A percentile compares a stretch with the other conserved stretches of the same genome.
These are phyloP conservation scores for Paramecium biaurelia DNA, from an alignment of 73 alveolate species.

Conservation along the genomic window DNA sequence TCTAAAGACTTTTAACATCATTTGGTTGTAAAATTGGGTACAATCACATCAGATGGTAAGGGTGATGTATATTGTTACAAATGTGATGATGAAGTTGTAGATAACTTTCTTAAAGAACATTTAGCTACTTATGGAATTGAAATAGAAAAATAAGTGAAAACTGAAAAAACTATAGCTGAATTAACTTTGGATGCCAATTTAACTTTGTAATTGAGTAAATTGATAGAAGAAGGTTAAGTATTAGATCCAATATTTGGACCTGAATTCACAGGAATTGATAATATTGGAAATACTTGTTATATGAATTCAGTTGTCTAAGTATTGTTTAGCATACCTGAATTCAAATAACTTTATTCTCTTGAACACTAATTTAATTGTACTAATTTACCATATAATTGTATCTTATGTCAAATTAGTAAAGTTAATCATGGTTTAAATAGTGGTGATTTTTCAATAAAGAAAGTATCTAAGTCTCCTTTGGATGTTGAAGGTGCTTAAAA, in stretches of 20 bases:
- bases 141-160: slow-evolving; percentile 89
- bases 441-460: slow-evolving; percentile 94
- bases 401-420: slow-evolving; percentile 89
- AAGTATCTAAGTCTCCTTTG: slow-evolving; percentile 73
- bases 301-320: slow-evolving; percentile 96
- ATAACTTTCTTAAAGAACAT: slow-evolving; percentile 83
- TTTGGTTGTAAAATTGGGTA: slow-evolving; percentile 98
- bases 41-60: slow-evolving; percentile 99
- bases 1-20: slow-evolving; percentile 83
- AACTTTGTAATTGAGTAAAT: slow-evolving; percentile 86
- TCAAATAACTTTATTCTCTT: slow-evolving; percentile 75
- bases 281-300: slow-evolving; percentile 99
- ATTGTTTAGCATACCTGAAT: slow-evolving; percentile 91
- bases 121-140: slow-evolving; percentile 90
- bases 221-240: slow-evolving; percentile 95
- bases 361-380: slow-evolving; percentile 82
- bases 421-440: slow-evolving; percentile 90
- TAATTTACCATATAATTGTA: slow-evolving; percentile 82
- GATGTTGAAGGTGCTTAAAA: slow-evolving; percentile 78
- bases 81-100: slow-evolving; percentile 96
- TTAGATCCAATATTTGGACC: slow-evolving; percentile 98
- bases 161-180: slow-evolving; percentile 99
- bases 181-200: slow-evolving; percentile 89
- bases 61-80: slow-evolving; percentile 96
- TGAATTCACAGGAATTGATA: slow-evolving; percentile 97